A percentile compares a stretch with the other conserved stretches of the same genome.
Evolutionary conservation across 371 early-diverging fungal species (phyloP).

Genomic region (Saksenaea vasiformis): DNA sequence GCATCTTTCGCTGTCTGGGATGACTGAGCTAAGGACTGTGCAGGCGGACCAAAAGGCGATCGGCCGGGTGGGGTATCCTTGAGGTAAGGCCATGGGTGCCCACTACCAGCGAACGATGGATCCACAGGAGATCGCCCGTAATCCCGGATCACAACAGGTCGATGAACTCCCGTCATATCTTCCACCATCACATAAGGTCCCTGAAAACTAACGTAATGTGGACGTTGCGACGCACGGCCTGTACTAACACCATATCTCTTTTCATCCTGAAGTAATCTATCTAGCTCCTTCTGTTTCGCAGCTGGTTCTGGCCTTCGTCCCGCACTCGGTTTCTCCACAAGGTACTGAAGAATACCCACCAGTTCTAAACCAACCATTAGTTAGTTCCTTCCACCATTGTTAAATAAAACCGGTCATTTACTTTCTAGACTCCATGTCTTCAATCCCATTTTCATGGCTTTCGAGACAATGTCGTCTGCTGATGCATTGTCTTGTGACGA

Average conservation of each 20-base stretch:
- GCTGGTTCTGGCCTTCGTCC: slow-evolving; percentile 13
- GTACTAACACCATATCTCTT: slow-evolving; percentile 31
- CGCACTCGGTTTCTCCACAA: slow-evolving; percentile 13
- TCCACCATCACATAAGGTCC: slow-evolving; percentile 39
- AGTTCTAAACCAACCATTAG: slow-evolving; percentile 7
- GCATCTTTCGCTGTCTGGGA: background rate
- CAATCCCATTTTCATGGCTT: slow-evolving; percentile 14
- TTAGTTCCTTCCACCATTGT: slow-evolving; percentile 7
- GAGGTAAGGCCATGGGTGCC: slow-evolving; percentile 35
- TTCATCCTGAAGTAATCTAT: slow-evolving; percentile 29
- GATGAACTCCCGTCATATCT: slow-evolving; percentile 40
- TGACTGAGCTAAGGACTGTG: background rate
- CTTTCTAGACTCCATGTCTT: slow-evolving; percentile 18
- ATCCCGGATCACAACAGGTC: slow-evolving; percentile 40
- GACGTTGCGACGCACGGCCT: slow-evolving; percentile 17
- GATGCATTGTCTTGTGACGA: slow-evolving; percentile 16
- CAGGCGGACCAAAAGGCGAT: slow-evolving; percentile 27
- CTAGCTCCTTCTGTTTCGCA: slow-evolving; percentile 21
- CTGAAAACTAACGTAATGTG: slow-evolving; percentile 39
- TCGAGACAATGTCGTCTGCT: slow-evolving; percentile 15
- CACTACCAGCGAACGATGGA: background rate
- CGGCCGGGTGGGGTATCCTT: slow-evolving; percentile 19
- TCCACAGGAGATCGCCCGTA: slow-evolving; percentile 19
- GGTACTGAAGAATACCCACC: background rate
- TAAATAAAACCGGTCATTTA: slow-evolving; percentile 7